Evolutionary conservation across 305 asterid genomes (phyloP).

Genomic region (Withania somnifera): DNA sequence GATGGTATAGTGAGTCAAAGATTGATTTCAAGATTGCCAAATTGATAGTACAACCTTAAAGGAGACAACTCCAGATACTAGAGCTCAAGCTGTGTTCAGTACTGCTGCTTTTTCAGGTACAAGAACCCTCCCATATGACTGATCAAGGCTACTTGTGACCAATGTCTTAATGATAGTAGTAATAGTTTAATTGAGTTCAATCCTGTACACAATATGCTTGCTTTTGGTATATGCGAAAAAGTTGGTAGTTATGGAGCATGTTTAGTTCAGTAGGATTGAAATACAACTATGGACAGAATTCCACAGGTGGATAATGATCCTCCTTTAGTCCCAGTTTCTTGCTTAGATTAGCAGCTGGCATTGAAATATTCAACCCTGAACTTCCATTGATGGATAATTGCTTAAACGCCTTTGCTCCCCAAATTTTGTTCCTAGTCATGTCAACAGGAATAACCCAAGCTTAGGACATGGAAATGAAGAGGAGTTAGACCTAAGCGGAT

Average conservation of each 20-base stretch:
- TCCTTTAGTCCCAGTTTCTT: not conserved
- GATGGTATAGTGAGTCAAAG: not conserved
- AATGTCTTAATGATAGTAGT: not conserved
- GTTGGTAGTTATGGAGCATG: not conserved
- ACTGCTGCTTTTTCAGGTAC: not conserved
- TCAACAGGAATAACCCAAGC: not conserved
- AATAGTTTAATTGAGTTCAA: not conserved
- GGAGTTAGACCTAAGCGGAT: not conserved
- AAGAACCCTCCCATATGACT: not conserved
- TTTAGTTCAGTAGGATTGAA: not conserved
- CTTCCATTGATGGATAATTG: too few species aligned
- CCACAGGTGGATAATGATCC: not conserved
- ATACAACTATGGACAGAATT: too few species aligned
- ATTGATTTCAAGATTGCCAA: not conserved
- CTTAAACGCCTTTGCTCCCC: too few species aligned
- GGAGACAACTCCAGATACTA: not conserved
- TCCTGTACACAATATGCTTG: not conserved
- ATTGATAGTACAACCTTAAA: not conserved
- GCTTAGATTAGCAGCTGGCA: not conserved
- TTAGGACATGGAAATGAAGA: not conserved
- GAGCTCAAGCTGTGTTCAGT: not conserved
- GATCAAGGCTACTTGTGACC: not conserved
- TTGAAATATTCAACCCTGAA: not conserved
- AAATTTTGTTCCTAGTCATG: not conserved
- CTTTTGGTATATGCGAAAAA: not conserved